These are phyloP conservation scores for Zymoseptoria passerinii DNA, from an alignment of 2,329 filamentous ascomycete species.

Conservation along the genomic window DNA sequence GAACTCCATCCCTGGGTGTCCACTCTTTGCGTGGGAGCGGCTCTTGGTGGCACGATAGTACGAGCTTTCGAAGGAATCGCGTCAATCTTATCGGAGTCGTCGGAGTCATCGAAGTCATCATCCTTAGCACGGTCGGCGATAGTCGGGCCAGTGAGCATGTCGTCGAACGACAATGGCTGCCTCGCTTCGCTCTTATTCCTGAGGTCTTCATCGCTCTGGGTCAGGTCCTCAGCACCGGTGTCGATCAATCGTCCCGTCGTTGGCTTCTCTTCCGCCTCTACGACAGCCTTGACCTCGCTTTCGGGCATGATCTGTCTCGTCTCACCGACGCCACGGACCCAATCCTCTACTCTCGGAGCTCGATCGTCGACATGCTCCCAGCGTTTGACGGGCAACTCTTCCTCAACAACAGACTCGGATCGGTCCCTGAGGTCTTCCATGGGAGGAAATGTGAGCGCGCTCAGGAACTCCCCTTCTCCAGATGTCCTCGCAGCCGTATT, in stretches of 20 bases:
- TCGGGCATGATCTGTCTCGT: conserved; percentile 13
- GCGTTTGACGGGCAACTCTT: conserved; percentile 2
- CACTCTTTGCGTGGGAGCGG: neutral
- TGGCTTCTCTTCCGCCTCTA: neutral
- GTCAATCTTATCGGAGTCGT: conserved; percentile 4
- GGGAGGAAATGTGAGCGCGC: neutral
- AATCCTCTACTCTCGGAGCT: conserved; percentile 14
- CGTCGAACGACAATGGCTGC: neutral
- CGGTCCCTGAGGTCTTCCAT: neutral
- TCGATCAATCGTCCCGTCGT: neutral
- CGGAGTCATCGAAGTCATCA: conserved; percentile 3
- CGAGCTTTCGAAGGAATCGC: neutral
- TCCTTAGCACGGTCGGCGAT: neutral
- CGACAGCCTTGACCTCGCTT: neutral
- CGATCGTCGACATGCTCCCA: conserved; percentile 11
- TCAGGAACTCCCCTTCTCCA: conserved; percentile 1
- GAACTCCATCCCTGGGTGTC: neutral
- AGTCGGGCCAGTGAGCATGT: neutral
- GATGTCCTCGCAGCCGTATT: neutral
- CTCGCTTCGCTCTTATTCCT: conserved; percentile 16
- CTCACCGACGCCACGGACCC: conserved; percentile 20
- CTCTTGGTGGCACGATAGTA: neutral
- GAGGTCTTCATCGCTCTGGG: neutral
- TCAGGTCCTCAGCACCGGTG: neutral
- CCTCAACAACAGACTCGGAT: neutral